phyloP scores from a whole-genome alignment of 352 stramenopile genomes.

The Phytophthora vignae region DNA sequence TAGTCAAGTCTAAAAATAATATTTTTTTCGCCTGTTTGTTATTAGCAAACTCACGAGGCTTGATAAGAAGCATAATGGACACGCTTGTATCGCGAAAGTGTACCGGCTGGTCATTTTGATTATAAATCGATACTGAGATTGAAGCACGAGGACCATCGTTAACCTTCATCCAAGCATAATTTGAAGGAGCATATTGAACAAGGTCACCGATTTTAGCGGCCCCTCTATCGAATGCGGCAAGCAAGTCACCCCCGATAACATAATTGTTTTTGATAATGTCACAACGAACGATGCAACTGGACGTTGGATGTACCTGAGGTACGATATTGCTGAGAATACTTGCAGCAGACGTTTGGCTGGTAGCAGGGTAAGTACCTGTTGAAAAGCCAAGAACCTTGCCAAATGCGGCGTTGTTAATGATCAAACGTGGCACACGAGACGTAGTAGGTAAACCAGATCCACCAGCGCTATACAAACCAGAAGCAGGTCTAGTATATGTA shows the following conservation, averaged over 20 bases:
- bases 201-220: neutral
- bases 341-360: too few relatives aligned
- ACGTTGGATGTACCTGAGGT: too few relatives aligned
- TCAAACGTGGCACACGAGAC: neutral
- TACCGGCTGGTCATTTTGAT: neutral
- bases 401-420: neutral
- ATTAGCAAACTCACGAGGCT: neutral
- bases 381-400: neutral
- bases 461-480: neutral
- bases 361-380: neutral
- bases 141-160: neutral
- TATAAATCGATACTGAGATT: neutral
- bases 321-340: too few relatives aligned
- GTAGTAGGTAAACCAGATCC: neutral
- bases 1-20: too few relatives aligned
- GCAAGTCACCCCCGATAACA: neutral
- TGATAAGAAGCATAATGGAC: neutral
- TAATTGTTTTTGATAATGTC: neutral
- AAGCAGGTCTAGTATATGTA: neutral
- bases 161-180: neutral
- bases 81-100: neutral
- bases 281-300: neutral
- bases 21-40: neutral
- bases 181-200: neutral
- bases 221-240: neutral